These are phyloP conservation scores for Begonia loranthoides DNA, from an alignment of 306 rosid genomes.

Conservation along the genomic window DNA sequence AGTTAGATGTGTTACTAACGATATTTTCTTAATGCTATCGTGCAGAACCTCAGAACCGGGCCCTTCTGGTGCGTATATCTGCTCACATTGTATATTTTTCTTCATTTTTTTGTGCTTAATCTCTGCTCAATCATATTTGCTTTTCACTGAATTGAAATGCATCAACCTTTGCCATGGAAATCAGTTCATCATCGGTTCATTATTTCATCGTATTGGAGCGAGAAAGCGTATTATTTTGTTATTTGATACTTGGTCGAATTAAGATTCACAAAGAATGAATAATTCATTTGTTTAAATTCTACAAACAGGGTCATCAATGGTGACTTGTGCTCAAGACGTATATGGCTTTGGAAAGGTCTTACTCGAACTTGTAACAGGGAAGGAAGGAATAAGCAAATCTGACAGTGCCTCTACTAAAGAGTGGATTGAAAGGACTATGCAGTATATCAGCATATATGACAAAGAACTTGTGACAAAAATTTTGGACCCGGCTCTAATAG, in stretches of 20 bases:
- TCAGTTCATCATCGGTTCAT: too few species aligned
- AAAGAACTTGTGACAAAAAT: constrained; percentile 56
- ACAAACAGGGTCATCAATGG: constrained; percentile 39
- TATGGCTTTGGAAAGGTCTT: constrained; percentile 82
- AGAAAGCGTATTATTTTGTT: too few species aligned
- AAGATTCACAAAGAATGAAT: too few species aligned
- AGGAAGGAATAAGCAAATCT: constrained; percentile 49
- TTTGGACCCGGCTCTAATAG: constrained; percentile 62
- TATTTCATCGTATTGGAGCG: too few species aligned
- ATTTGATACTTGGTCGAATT: too few species aligned
- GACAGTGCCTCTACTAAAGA: constrained; percentile 58
- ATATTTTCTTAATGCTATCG: background rate
- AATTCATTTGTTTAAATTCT: too few species aligned
- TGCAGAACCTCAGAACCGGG: constrained; percentile 56
- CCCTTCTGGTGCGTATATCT: constrained; percentile 42
- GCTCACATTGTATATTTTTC: background rate
- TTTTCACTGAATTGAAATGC: too few species aligned
- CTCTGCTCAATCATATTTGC: too few species aligned
- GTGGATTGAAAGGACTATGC: constrained; percentile 55
- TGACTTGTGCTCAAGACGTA: constrained; percentile 49
- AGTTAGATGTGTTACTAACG: too few species aligned
- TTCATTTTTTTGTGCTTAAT: too few species aligned
- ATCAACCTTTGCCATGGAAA: too few species aligned
- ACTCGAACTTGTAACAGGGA: constrained; percentile 85
- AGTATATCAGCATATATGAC: constrained; percentile 47